Evolutionary conservation across 139 green algal species (phyloP), one percentile per base, ranked within the genome.

Genomic region (Astrephomene gubernaculifera): DNA sequence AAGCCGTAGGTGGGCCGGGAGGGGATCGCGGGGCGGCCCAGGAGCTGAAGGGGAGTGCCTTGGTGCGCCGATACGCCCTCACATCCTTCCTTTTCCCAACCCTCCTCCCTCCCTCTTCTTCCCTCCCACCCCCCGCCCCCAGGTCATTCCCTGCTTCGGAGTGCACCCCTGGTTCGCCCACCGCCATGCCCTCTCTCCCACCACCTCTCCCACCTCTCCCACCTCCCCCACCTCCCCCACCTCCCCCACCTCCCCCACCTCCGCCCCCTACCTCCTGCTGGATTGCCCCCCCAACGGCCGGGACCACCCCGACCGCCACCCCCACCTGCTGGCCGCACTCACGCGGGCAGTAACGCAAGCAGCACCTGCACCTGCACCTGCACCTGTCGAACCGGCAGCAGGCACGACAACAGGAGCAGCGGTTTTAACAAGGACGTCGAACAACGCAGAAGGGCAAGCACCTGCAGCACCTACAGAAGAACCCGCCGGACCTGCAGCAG

Each of bases 131-230:
- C 19, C 22, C 57, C 57, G 22, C 57, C 25, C 14, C 24, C 68
- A 88, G 41, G 86, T 91, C 19, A 90, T 92, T 27, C 90, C 90
- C 3, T 89, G 81, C 79, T 93, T 93, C 57, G 90, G 90, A 14
- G 83, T 93, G 8, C 90, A 93, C 80, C 90, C 90, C 1, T 93
- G 90, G 90, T 92, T 87, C 73, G 85, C 85, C 0, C 86, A 90
- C 79, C 83, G 65, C 1, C 89, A 91, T 60, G 81, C 75, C 0
- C 76, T 76, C 8, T 24, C n/a, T n/a, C n/a, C n/a, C n/a, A n/a
- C n/a, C n/a, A n/a, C n/a, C n/a, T n/a, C n/a, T n/a, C n/a, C n/a
- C n/a, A n/a, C n/a, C n/a, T n/a, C n/a, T n/a, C n/a, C 10, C 10
- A 0, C 39, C 24, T 38, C 29, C 7, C n/a, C 19, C 19, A 29